Evolutionary conservation across 2,329 filamentous ascomycete species (phyloP).

Genomic region (Chaetomium globosum): DNA sequence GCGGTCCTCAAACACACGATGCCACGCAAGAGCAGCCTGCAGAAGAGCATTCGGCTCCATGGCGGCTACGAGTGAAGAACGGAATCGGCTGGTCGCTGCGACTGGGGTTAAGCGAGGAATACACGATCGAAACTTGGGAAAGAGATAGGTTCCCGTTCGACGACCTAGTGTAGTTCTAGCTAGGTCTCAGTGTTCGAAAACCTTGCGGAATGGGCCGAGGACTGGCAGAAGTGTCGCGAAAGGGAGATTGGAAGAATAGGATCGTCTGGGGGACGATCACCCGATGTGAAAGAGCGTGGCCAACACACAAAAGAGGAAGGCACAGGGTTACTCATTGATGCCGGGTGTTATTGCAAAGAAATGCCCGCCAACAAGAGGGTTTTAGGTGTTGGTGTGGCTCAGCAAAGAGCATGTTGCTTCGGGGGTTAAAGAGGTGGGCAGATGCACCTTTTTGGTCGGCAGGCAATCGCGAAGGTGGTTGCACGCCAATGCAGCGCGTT

Average conservation of each 20-base stretch:
- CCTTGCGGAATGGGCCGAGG: background rate
- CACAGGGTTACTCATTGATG: background rate
- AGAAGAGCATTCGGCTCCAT: slow-evolving; percentile 32
- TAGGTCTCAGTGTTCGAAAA: background rate
- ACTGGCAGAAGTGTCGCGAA: background rate
- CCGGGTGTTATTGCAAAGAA: background rate
- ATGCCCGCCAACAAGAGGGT: background rate
- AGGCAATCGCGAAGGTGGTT: slow-evolving; percentile 23
- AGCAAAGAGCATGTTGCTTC: background rate
- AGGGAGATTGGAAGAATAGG: background rate
- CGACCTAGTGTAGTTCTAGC: background rate
- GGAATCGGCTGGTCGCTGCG: background rate
- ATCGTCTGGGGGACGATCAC: background rate
- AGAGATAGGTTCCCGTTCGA: slow-evolving; percentile 9
- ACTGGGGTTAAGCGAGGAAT: background rate
- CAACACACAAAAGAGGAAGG: slow-evolving; percentile 2
- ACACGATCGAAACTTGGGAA: background rate
- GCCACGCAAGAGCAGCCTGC: slow-evolving; percentile 32
- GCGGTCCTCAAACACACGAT: slow-evolving; percentile 34
- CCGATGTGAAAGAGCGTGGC: background rate
- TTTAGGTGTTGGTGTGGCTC: background rate
- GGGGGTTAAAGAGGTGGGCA: slow-evolving; percentile 1
- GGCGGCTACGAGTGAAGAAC: slow-evolving; percentile 19
- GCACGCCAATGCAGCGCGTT: slow-evolving; percentile 24
- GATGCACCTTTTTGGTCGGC: slow-evolving; percentile 9